Base-by-base conservation (phyloP, 2,329 filamentous ascomycete genomes). In the Aureobasidium sp. region DNA sequence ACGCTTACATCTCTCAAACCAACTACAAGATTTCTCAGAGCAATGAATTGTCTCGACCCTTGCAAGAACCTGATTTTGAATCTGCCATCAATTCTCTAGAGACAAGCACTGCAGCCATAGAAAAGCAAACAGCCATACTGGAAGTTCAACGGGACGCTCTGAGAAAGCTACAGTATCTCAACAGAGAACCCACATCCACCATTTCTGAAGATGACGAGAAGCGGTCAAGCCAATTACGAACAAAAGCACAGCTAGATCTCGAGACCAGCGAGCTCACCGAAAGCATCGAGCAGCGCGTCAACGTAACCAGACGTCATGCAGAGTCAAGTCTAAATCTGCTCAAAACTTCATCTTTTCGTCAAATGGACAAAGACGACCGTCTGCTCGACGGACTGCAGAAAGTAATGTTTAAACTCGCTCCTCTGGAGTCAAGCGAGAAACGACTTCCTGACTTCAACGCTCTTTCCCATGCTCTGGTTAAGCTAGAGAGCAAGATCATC, bases 361-460 rank as follows among this genome's bases (percentile, higher is more conserved):
- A 75, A 7, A 66, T 78, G 8, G 75, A 76, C 45, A 77, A 75
- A 1, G 91, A 93, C 67, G 90, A 93, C 72, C 88, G 87, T 67
- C 81, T 93, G 3, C 79, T 93, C 2, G 81, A 85, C 25, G 89
- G 89, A 66, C 79, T 93, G 3, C 88, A 91, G 72, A 91, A 91
- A 69, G 82, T 93, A 2, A 85, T 90, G 0, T 85, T 84, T 66
- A 89, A 90, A 69, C 81, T 93, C 4, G 81, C 23, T 16, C 43
- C 43, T 4, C 18, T 54, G 2, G 50, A 67, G 27, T 23, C 53
- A 6, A 42, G 50, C 7, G 53, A 43, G 13, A 50, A 31, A 11
- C 40, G 25, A 56, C 80, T 86, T 51, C 77, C 83, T 64, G 82
- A 82, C 3, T 79, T 90, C 15, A 83, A 86, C 48, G 84, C 84